These are phyloP conservation scores for Metschnikowia sp. DNA, from an alignment of 805 yeast genomes.

Conservation along the genomic window DNA sequence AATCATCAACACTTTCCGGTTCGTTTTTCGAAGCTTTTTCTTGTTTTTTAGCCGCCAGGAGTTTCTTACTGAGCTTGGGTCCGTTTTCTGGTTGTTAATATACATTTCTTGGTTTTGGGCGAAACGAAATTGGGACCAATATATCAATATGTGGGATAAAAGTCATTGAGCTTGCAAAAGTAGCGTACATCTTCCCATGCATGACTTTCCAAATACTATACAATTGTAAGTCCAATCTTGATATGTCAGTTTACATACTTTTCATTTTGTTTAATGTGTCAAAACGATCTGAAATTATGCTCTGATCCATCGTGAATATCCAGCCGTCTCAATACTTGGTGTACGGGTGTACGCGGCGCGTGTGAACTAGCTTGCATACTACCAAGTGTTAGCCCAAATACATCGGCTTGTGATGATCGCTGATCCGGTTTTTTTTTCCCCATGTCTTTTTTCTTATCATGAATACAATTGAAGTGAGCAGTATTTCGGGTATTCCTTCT, in stretches of 20 bases:
- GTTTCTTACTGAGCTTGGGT: constrained; percentile 8
- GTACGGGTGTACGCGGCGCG: background rate
- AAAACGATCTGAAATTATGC: background rate
- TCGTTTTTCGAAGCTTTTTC: background rate
- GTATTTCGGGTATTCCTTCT: background rate
- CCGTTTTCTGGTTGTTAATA: constrained; percentile 9
- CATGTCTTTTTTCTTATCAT: background rate
- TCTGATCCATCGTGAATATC: background rate
- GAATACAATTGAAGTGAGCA: background rate
- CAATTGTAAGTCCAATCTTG: no score
- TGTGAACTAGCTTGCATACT: background rate
- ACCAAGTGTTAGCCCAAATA: no score
- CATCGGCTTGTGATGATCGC: no score
- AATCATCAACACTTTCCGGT: constrained; percentile 45
- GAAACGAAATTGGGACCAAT: no score
- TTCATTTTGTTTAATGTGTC: background rate
- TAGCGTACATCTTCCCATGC: no score
- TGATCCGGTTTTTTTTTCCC: no score
- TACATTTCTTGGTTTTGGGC: background rate
- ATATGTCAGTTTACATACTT: background rate
- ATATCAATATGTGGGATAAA: no score
- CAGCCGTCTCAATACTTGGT: background rate
- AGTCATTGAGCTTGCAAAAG: no score
- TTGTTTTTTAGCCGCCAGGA: background rate
- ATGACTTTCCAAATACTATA: no score